Evolutionary conservation across 352 stramenopile species (phyloP), one percentile per base, ranked within the genome.

Genomic region (Blastocystis hominis): DNA sequence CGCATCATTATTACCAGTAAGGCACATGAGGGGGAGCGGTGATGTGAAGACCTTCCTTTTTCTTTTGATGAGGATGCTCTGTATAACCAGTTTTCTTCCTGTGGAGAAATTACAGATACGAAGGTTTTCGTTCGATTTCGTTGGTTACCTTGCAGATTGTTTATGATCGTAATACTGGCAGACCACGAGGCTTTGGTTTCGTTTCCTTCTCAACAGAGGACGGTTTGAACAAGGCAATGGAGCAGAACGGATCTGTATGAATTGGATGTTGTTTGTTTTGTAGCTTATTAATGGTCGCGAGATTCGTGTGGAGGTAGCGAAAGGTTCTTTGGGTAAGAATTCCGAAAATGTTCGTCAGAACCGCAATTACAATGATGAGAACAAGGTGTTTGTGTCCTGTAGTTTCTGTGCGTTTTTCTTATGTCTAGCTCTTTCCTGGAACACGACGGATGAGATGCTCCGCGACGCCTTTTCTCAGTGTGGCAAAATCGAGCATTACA

Each of bases 381-480:
- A 86, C 62, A 86, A 86, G 47, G 75, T 86, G 24, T 75, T 86
- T 38, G 55, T 86, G 0, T 78, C 75, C n/a, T 30, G 47, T 78
- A 20, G 9, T 30, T 34, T 30, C 20, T 64, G 0, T 63, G 50
- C 13, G 13, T 59, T 59, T 20, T n/a, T 59, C 50, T 59, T 59
- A 13, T n/a, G 10, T 34, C 20, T 34, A 64, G 46, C 9, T 40
- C 62, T 86, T 75, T 86, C 75, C 38, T 86, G 47, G 42, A 63
- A 75, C 53, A 86, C 75, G 17, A 86, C 75, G 13, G 20, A 54
- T 6, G 75, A 86, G 6, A 59, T 54, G 0, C 50, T 86, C 15
- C 42, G 46, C 13, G 47, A 69, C 7, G 53, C 55, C 9, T 42
- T 86, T 63, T 15, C 40, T 7, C 55, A 68, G 53, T 86, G 30